phyloP scores from a whole-genome alignment of 139 green algal species.

The Chlamydomonas incerta region DNA sequence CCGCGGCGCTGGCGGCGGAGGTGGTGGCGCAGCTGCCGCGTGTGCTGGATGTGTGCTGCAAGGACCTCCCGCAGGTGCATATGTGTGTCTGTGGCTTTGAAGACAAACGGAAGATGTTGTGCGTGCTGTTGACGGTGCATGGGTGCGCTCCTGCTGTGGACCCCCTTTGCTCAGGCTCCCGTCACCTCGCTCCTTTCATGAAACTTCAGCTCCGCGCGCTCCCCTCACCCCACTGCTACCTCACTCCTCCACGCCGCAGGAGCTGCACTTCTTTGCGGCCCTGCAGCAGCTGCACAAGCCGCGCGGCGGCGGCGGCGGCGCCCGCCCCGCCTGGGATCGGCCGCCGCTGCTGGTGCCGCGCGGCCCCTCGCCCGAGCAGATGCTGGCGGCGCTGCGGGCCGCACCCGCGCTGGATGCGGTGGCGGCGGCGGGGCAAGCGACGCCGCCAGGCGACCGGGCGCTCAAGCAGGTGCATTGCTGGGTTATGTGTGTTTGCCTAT shows the following conservation, averaged over 20 bases:
- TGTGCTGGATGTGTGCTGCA: slow-evolving; percentile 10
- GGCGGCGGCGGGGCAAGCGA: background rate
- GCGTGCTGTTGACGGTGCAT: background rate
- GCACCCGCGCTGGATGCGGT: background rate
- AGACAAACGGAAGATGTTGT: too few relatives aligned
- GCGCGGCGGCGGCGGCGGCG: background rate
- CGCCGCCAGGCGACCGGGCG: background rate
- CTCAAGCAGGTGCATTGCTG: background rate
- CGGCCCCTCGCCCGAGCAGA: background rate
- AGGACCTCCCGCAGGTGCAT: too few relatives aligned
- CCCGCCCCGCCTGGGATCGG: background rate
- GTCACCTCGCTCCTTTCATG: too few relatives aligned
- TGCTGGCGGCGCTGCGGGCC: background rate
- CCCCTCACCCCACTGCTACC: too few relatives aligned
- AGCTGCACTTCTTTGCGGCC: too few relatives aligned
- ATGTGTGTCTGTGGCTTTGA: too few relatives aligned
- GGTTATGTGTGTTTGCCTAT: too few relatives aligned
- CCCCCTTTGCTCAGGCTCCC: too few relatives aligned
- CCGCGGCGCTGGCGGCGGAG: background rate
- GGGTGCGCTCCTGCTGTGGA: too few relatives aligned
- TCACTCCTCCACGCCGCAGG: too few relatives aligned
- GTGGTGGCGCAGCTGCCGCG: background rate
- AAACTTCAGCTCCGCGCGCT: too few relatives aligned
- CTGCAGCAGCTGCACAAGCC: background rate
- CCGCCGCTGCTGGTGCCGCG: background rate